These are phyloP conservation scores for Termitomyces sp. DNA, from an alignment of 768 basidiomycete species.

Conservation along the genomic window DNA sequence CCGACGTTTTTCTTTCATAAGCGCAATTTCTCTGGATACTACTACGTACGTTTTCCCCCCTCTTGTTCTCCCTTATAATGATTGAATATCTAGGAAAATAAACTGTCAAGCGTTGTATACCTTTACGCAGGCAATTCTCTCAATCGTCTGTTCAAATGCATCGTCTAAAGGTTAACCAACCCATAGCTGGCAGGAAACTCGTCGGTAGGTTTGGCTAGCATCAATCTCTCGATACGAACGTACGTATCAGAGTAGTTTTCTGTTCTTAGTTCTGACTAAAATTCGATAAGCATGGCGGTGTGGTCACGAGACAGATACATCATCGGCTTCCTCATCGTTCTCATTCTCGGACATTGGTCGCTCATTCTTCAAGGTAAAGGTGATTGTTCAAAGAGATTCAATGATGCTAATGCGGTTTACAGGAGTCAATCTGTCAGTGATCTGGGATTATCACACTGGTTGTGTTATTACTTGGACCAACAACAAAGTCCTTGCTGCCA, in stretches of 20 bases:
- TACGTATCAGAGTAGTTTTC: conserved; percentile 19
- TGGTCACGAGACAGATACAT: conserved; percentile 57
- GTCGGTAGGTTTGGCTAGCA: conserved; percentile 52
- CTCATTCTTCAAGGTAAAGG: conserved; percentile 57
- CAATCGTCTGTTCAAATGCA: conserved; percentile 1
- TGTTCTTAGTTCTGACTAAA: background rate
- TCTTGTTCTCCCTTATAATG: background rate
- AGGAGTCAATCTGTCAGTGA: conserved; percentile 58
- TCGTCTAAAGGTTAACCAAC: background rate
- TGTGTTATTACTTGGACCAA: conserved; percentile 58
- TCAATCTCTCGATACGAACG: conserved; percentile 57
- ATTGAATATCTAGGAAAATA: conserved; percentile 30
- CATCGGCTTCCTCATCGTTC: conserved; percentile 38
- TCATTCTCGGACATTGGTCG: conserved; percentile 68
- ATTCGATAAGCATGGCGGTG: conserved; percentile 41
- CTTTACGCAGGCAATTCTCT: conserved; percentile 45
- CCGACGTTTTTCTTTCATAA: conserved; percentile 24
- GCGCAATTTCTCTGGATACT: conserved; percentile 47
- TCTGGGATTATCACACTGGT: conserved; percentile 38
- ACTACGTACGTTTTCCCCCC: conserved; percentile 24
- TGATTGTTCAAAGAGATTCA: background rate
- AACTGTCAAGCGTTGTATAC: conserved; percentile 61
- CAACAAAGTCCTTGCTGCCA: conserved; percentile 58
- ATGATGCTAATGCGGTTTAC: background rate
- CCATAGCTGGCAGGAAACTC: conserved; percentile 30